A percentile compares a stretch with the other conserved stretches of the same genome.
These are phyloP conservation scores for Aspergillus tubingensis DNA, from an alignment of 2,329 filamentous ascomycete genomes.

Conservation along the genomic window DNA sequence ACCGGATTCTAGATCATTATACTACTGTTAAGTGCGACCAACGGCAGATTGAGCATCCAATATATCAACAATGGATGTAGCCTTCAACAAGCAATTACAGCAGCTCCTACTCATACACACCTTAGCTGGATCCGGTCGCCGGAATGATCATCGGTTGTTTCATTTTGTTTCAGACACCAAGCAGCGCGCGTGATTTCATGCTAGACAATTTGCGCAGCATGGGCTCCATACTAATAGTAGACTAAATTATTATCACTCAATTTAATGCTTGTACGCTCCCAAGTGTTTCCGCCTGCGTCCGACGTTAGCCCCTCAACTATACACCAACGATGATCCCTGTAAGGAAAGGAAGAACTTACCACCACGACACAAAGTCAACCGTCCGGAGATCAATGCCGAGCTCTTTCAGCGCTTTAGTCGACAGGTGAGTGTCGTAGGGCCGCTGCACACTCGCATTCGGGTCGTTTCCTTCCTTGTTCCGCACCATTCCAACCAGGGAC, in stretches of 20 bases:
- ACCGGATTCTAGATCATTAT: no score
- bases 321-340: constrained; percentile 15
- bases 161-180: background rate
- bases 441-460: constrained; percentile 71
- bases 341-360: constrained; percentile 51
- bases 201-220: background rate
- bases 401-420: constrained; percentile 70
- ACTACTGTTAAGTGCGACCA: no score
- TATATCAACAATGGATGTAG: no score
- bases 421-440: constrained; percentile 86
- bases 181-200: background rate
- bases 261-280: constrained; percentile 31
- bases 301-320: constrained; percentile 11
- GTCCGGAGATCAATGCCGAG: constrained; percentile 74
- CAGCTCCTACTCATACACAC: background rate
- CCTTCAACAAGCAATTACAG: background rate
- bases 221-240: no score
- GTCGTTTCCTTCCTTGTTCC: constrained; percentile 70
- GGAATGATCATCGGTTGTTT: background rate
- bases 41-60: no score
- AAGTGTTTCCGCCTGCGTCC: constrained; percentile 34
- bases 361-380: constrained; percentile 78
- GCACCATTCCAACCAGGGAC: constrained; percentile 65
- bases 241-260: background rate
- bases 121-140: background rate